Base-by-base conservation (phyloP, 2,329 filamentous ascomycete species). In the Rugonectria rugulosa region DNA sequence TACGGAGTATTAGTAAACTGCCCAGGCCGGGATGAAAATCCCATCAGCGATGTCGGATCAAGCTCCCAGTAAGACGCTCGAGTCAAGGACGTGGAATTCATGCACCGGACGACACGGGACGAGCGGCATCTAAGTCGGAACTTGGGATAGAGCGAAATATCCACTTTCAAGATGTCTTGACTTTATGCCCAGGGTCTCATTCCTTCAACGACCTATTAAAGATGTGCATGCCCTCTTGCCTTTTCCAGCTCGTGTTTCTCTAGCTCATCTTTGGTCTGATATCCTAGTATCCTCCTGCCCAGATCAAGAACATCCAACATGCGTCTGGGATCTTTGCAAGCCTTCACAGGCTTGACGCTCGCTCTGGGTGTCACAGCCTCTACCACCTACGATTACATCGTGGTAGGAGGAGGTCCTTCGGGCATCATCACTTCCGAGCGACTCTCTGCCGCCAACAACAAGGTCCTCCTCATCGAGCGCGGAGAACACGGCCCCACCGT, bases 401-500 rank as follows among this genome's bases (percentile, higher is more conserved):
- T 68, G 2, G 65, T 65, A 3, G 65, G 66, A 3, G 65, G 59
- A 7, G 66, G 65, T 8, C 56, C 63, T 7, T 56, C 66, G 2
- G 66, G 66, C 3, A 60, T 68, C 49, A 64, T 67, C 50, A 65
- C 66, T 1, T 63, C 66, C 5, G 62, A 65, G 32, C 53, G 82
- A 66, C 80, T 90, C 23, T 85, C 84, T 17, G 83, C 86, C 64
- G 78, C 82, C 40, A 87, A 87, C 57, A 82, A 88, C 59, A 87
- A 79, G 41, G 87, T 90, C 2, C 73, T 90, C 3, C 77, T 90
- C 10, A 78, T 86, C 27, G 83, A 86, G 67, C n/a, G n/a, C n/a
- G 81, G 83, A 62, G 82, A 83, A 1, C 79, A 80, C 6, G 77
- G 81, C 37, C 88, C 86, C 3, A 84, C 87, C 2, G 85, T 82